Conservation (phyloP, 192 early-diverging fungal genomes). For the Umbelopsis isabellina region DNA sequence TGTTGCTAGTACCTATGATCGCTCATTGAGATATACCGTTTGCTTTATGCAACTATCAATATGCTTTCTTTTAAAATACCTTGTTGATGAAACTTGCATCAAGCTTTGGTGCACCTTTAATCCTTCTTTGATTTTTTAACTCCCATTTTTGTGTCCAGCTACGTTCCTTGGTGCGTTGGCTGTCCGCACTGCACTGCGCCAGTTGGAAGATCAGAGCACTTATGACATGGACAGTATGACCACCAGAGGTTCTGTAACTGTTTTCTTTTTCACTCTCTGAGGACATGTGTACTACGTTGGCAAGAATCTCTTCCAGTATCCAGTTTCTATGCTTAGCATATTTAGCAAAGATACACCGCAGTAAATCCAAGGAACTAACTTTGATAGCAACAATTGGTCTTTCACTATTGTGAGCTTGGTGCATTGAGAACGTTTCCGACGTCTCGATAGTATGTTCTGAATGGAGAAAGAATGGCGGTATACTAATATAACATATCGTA, state of each 20-base stretch:
- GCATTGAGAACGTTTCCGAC: not conserved
- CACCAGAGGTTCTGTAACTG: conserved; percentile 60
- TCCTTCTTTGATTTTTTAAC: conserved; percentile 14
- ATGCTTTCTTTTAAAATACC: not conserved
- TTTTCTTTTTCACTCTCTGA: conserved; percentile 54
- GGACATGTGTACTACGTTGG: conserved; percentile 71
- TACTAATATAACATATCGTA: conserved; percentile 48
- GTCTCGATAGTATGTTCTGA: not conserved
- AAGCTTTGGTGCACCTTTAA: not conserved
- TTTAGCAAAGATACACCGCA: conserved; percentile 51
- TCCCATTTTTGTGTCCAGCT: conserved; percentile 36
- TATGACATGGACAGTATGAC: conserved; percentile 70
- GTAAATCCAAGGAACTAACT: conserved; percentile 27
- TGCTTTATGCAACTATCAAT: too few species aligned
- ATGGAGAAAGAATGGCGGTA: conserved; percentile 57
- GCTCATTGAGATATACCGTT: not conserved
- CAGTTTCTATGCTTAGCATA: conserved; percentile 67
- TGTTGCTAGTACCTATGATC: not conserved
- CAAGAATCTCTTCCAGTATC: conserved; percentile 89
- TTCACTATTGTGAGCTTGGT: not conserved
- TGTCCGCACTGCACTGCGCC: conserved; percentile 55
- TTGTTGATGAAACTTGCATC: conserved; percentile 8
- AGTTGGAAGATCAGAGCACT: conserved; percentile 75
- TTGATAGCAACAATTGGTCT: conserved; percentile 35
- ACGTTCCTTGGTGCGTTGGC: conserved; percentile 16